Evolutionary conservation across 495 filamentous ascomycete species (phyloP), one percentile per base, ranked within the genome.

Genomic region (Beverwykella pulmonaria): DNA sequence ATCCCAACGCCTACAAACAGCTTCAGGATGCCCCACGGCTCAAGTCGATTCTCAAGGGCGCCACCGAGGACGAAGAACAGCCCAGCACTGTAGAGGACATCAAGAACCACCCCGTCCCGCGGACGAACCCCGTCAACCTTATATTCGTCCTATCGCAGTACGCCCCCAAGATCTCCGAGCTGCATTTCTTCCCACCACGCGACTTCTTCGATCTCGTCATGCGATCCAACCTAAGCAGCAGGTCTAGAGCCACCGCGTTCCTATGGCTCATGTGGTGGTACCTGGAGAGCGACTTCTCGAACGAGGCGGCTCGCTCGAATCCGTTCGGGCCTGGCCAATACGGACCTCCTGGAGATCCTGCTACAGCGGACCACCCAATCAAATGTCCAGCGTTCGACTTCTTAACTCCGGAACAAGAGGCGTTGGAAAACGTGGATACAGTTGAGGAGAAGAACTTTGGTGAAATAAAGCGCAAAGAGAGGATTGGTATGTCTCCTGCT

Each of bases 191-290:
- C 47, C 85, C 87, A 25, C 86, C 84, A 1, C 83, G 88, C 63
- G 94, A 98, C 77, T 98, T 98, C 77, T 96, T 96, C 74, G 94
- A 98, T 71, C 84, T 98, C 2, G 88, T 98, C 65, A 97, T 97
- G 92, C 84, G 91, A 70, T 86, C 86, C 2, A 89, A 89, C 22
- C 81, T 92, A 26, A 93, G 89, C 57, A 97, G 93, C 74, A 79
- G 82, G 71, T 93, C 89, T 71, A 85, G 94, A 60, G 94, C 95
- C 0, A 89, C 79, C 56, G 93, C 93, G 1, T 98, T 98, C 73
- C 78, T 98, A 17, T 98, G 94, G 94, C 76, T 98, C 64, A 97
- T 98, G 87, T 98, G 94, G 94, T 96, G 91, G 81, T 98, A 98
- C 76, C 81, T 98, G n/a, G 95, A 98, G 78, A 93, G 93, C 55